Evolutionary conservation across 2,329 filamentous ascomycete species (phyloP), one percentile per base, ranked within the genome.

Genomic region (Falciphora oryzae): DNA sequence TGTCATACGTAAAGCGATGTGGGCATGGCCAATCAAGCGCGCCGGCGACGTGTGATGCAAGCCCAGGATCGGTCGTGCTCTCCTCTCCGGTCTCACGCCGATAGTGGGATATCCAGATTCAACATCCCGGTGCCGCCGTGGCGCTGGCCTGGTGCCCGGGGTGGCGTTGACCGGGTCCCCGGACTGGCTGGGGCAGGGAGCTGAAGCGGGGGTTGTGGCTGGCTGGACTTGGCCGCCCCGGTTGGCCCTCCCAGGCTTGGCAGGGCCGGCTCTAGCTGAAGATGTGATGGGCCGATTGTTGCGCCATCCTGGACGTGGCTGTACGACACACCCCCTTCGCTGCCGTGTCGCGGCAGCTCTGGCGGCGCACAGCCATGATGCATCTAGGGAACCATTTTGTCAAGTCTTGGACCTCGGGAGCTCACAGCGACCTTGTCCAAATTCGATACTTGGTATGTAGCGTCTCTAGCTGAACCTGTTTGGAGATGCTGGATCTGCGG

Each of bases 331-430:
- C 14, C 3, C 6, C 3, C 38, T n/a, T 53, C 7, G 18, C 44
- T n/a, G 44, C 5, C 6, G 8, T 53, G 38, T 22, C 14, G 1
- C 22, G 44, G 44, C 11, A 14, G 10, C 13, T 8, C 32, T 11
- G 32, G 8, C 10, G 44, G 22, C 22, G 22, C 7, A 25, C 18
- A 8, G 18, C 44, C 44, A 6, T 11, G 44, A 11, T 25, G 8
- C 4, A 22, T 4, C 0, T 4, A n/a, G 2, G 18, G 32, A n/a
- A n/a, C 2, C 44, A 2, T 10, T 1, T 18, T n/a, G 6, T 8
- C 4, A 8, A n/a, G 44, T 8, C 6, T n/a, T 38, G 14, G 22
- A 32, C 3, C 44, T 6, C 14, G 35, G 35, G 18, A n/a, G 44
- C 22, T 13, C 4, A 6, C 22, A 7, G 44, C 44, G 22, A 22